Conservation (phyloP, 2,329 filamentous ascomycete genomes). For the Fusarium oligoseptatum region DNA sequence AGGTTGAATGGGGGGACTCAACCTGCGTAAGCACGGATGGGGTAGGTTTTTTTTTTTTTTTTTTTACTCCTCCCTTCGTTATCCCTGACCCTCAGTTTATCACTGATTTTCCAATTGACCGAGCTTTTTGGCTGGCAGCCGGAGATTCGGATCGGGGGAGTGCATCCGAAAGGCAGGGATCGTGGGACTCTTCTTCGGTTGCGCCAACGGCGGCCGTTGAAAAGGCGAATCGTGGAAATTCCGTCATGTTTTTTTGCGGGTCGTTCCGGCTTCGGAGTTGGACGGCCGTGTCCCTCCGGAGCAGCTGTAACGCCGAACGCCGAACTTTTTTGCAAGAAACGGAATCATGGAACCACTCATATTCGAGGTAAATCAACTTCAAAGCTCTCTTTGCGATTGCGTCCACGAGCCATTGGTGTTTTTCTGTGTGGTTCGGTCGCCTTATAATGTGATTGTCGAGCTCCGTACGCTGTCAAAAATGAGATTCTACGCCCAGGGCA, state of each 20-base stretch:
- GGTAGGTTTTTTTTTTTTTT: neutral
- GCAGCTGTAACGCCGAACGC: slow-evolving; percentile 36
- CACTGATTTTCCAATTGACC: slow-evolving; percentile 5
- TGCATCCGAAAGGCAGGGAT: slow-evolving; percentile 29
- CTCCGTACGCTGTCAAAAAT: slow-evolving; percentile 35
- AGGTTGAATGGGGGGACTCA: neutral
- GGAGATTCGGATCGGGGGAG: slow-evolving; percentile 28
- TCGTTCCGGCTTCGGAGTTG: neutral
- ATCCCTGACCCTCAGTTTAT: slow-evolving; percentile 32
- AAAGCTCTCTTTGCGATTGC: neutral
- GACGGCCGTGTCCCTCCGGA: slow-evolving; percentile 9
- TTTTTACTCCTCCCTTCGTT: neutral
- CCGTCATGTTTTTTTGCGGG: slow-evolving; percentile 4
- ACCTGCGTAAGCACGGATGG: slow-evolving; percentile 1
- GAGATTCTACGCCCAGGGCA: slow-evolving; percentile 42
- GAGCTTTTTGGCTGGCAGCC: slow-evolving; percentile 15
- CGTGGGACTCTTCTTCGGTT: slow-evolving; percentile 8
- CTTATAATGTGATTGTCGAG: slow-evolving; percentile 38
- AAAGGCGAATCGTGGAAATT: slow-evolving; percentile 16
- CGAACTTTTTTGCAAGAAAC: slow-evolving; percentile 22
- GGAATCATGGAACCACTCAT: slow-evolving; percentile 12
- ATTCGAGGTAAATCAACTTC: neutral
- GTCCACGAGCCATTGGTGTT: slow-evolving; percentile 25
- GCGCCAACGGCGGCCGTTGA: slow-evolving; percentile 21
- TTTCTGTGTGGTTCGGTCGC: slow-evolving; percentile 10